Evolutionary conservation across 225 moss, liverwort and hornwort species (phyloP).

Genomic region (Pseudoscleropodium purum): DNA sequence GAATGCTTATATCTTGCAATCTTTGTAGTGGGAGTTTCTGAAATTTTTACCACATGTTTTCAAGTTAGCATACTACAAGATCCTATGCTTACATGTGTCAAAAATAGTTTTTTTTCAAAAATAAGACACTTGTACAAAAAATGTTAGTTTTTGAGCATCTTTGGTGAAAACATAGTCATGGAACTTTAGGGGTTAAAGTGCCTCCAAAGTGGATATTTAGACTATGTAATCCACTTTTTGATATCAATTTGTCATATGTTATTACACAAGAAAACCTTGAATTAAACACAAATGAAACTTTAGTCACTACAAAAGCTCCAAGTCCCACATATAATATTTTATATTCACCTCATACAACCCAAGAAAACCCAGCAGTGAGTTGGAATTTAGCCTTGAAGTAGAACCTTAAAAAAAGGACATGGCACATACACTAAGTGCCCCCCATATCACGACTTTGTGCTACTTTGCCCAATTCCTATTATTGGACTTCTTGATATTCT

Average conservation of each 20-base stretch:
- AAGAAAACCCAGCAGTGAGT: fast-evolving
- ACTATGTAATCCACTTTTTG: background rate
- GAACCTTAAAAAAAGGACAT: background rate
- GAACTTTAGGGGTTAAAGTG: background rate
- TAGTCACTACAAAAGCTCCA: no score
- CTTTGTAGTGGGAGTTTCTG: no score
- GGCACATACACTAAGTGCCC: no score
- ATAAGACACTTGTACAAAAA: no score
- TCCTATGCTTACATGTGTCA: no score
- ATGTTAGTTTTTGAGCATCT: no score
- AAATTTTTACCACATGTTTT: no score
- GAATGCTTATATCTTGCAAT: no score
- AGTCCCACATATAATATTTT: background rate
- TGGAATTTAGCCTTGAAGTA: background rate
- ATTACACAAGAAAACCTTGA: background rate
- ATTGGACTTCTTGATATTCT: background rate
- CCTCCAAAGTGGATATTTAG: background rate
- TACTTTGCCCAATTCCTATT: background rate
- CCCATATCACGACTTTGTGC: background rate
- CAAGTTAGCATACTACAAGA: no score
- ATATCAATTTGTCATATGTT: background rate
- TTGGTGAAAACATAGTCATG: no score
- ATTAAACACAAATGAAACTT: background rate
- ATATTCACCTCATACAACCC: background rate
- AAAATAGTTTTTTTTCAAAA: no score